Percentiles rank a stretch among this genome's conserved stretches.
phyloP scores from a whole-genome alignment of 164 flowering plant genomes.

The Kalanchoe fedtschenkoi region DNA sequence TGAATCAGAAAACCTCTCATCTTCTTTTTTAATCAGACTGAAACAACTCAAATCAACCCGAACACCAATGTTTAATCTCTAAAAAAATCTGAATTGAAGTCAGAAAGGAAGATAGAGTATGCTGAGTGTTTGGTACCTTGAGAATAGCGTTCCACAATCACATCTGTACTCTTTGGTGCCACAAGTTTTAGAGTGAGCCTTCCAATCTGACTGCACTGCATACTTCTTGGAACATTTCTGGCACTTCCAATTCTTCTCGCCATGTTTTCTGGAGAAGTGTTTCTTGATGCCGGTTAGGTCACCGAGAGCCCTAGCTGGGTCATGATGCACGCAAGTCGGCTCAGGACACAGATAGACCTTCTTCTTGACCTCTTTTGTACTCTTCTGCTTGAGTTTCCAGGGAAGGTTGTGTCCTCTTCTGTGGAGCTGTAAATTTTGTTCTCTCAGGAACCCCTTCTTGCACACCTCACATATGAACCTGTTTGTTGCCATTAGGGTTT shows the following conservation, averaged over 20 bases:
- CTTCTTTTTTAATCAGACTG: not conserved
- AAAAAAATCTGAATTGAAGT: not conserved
- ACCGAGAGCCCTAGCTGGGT: conserved; percentile 57
- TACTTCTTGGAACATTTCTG: conserved; percentile 58
- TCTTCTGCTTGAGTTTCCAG: conserved; percentile 64
- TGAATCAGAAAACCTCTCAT: too few relatives aligned
- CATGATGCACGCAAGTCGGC: conserved; percentile 59
- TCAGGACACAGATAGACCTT: conserved; percentile 69
- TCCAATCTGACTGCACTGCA: conserved; percentile 27
- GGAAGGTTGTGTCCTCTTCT: conserved; percentile 76
- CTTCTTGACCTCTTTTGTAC: conserved; percentile 45
- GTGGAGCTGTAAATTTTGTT: conserved; percentile 67
- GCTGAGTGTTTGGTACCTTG: conserved; percentile 11
- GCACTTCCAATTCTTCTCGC: conserved; percentile 71
- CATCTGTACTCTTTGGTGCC: conserved; percentile 18
- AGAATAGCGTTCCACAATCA: conserved; percentile 20
- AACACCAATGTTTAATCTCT: not conserved
- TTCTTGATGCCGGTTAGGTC: conserved; percentile 75
- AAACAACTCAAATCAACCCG: not conserved
- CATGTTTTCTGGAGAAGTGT: conserved; percentile 62
- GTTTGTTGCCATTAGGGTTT: conserved; percentile 65
- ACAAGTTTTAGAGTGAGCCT: conserved; percentile 19
- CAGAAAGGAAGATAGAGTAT: not conserved
- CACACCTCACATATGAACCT: conserved; percentile 66
- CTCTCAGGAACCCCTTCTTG: conserved; percentile 69